Conservation (phyloP, 2,329 filamentous ascomycete genomes). For the Ascocoryne sarcoides region DNA sequence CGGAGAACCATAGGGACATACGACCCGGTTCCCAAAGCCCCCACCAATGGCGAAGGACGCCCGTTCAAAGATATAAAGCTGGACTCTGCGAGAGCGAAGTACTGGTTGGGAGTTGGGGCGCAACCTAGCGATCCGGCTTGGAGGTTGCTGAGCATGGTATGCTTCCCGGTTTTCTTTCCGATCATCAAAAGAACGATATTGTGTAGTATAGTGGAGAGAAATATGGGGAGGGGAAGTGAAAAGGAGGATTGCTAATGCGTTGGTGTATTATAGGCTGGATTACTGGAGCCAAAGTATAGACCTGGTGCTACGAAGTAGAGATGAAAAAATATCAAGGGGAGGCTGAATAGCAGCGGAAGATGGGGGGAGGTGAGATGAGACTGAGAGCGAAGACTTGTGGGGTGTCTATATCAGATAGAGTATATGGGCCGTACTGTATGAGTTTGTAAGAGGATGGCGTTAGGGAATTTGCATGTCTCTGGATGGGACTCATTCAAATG, state of each 20-base stretch:
- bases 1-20: slow-evolving; percentile 43
- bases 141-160: slow-evolving; percentile 75
- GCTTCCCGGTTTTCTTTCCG: too few species aligned
- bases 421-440: background rate
- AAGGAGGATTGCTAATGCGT: too few species aligned
- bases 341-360: background rate
- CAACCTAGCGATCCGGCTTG: slow-evolving; percentile 88
- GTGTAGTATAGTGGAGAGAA: background rate
- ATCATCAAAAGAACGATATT: background rate
- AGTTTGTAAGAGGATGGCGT: slow-evolving; percentile 1
- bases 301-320: slow-evolving; percentile 2
- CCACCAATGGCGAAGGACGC: slow-evolving; percentile 52
- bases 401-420: background rate
- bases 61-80: slow-evolving; percentile 88
- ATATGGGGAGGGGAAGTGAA: too few species aligned
- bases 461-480: too few species aligned
- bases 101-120: slow-evolving; percentile 95
- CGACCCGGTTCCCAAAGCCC: slow-evolving; percentile 55
- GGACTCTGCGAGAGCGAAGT: slow-evolving; percentile 71
- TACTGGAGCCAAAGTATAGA: slow-evolving; percentile 27
- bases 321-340: background rate
- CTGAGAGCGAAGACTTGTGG: background rate
- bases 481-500: too few species aligned
- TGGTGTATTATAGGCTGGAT: slow-evolving; percentile 25
- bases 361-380: background rate